A percentile compares a stretch with the other conserved stretches of the same genome.
Evolutionary conservation across 2,329 filamentous ascomycete genomes (phyloP).

Genomic region (Colletotrichum sp.): DNA sequence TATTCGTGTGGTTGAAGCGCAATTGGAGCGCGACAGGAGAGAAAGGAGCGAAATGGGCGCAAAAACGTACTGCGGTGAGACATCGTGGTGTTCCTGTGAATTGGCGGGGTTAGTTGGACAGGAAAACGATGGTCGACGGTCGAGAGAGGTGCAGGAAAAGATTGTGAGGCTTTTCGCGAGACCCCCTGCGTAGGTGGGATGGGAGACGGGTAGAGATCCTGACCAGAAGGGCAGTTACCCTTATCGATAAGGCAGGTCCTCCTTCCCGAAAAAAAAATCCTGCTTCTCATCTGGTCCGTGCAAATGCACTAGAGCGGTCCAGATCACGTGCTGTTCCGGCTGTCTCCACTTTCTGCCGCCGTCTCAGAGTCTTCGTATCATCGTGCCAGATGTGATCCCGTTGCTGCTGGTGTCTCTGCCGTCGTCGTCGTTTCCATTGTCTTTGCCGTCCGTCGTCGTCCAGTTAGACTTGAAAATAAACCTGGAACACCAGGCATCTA

Average conservation of each 20-base stretch:
- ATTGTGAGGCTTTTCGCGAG: neutral
- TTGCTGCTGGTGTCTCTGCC: no score
- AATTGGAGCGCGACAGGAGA: neutral
- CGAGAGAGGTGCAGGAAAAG: neutral
- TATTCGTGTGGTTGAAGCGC: slow-evolving; percentile 30
- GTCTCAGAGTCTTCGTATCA: accelerated
- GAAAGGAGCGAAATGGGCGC: neutral
- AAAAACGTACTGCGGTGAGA: neutral
- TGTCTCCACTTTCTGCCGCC: neutral
- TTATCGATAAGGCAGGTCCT: neutral
- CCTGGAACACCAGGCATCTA: neutral
- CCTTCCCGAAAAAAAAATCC: neutral
- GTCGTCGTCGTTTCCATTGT: neutral
- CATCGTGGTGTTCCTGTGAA: neutral
- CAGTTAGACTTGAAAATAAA: neutral
- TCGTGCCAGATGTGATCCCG: no score
- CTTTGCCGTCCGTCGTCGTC: neutral
- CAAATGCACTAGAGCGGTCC: neutral
- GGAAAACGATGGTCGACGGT: neutral
- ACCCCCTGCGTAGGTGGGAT: neutral
- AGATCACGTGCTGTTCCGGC: neutral
- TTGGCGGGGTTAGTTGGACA: neutral
- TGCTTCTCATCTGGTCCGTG: neutral
- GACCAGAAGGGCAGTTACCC: neutral
- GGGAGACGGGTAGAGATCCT: neutral